These are phyloP conservation scores for Cryoendolithus antarcticus DNA, from an alignment of 2,329 filamentous ascomycete genomes.

Conservation along the genomic window DNA sequence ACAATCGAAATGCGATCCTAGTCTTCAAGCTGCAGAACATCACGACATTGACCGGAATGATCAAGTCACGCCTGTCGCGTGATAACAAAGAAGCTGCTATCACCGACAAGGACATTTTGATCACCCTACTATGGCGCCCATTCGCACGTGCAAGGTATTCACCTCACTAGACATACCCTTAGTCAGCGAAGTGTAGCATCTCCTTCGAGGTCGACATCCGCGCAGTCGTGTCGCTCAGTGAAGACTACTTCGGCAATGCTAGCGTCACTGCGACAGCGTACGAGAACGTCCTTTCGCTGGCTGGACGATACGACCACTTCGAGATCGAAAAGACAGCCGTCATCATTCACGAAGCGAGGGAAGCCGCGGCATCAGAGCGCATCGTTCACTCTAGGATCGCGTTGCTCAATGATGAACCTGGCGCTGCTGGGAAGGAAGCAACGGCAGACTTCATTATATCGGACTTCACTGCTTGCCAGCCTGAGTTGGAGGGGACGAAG, in stretches of 20 bases:
- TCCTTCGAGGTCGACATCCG: slow-evolving; percentile 9
- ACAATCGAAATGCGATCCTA: slow-evolving; percentile 6
- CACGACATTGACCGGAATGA: slow-evolving; percentile 5
- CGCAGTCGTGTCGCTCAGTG: slow-evolving; percentile 1
- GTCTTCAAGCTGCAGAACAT: slow-evolving; percentile 9
- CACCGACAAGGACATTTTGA: slow-evolving; percentile 7
- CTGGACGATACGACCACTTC: slow-evolving; percentile 8
- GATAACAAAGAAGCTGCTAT: not conserved
- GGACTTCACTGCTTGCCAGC: not conserved
- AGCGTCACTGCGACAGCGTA: slow-evolving; percentile 4
- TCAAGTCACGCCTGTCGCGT: slow-evolving; percentile 7
- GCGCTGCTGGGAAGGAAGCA: too few relatives aligned
- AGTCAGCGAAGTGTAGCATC: not conserved
- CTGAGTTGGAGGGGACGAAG: slow-evolving; percentile 5
- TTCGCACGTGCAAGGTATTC: slow-evolving; percentile 7
- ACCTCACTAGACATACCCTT: not conserved
- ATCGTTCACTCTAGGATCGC: slow-evolving; percentile 10
- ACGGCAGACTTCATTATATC: too few relatives aligned
- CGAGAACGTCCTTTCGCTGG: slow-evolving; percentile 4
- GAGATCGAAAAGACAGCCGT: slow-evolving; percentile 4
- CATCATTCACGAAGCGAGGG: slow-evolving; percentile 1
- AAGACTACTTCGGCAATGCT: slow-evolving; percentile 9
- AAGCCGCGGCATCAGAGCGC: slow-evolving; percentile 4
- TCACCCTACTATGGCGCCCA: slow-evolving; percentile 14
- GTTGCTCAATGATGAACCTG: slow-evolving; percentile 8